Percentiles rank a stretch among this genome's conserved stretches.
phyloP scores from a whole-genome alignment of 192 early-diverging fungal genomes.

The Dissophora ornata region DNA sequence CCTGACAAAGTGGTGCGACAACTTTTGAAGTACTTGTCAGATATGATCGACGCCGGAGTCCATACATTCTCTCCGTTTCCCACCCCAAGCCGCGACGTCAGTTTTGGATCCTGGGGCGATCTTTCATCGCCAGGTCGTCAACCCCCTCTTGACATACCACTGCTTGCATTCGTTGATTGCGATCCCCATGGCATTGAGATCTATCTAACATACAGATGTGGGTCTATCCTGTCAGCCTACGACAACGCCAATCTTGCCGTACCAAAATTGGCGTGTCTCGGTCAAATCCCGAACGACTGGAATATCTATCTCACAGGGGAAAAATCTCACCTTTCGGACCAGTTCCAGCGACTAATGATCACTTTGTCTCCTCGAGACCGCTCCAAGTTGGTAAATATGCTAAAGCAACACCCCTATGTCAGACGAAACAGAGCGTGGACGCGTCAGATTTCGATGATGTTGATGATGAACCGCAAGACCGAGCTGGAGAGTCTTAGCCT shows the following conservation, averaged over 20 bases:
- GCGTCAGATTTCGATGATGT: constrained; percentile 28
- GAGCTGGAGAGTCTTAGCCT: constrained; percentile 37
- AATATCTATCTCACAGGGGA: background rate
- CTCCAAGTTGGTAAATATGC: constrained; percentile 9
- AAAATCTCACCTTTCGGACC: background rate
- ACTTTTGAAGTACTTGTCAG: constrained; percentile 13
- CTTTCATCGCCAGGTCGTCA: background rate
- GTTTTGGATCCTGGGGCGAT: no score
- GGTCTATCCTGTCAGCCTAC: constrained; percentile 34
- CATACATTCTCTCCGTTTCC: background rate
- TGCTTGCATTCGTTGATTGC: constrained; percentile 39
- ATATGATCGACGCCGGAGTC: constrained; percentile 22
- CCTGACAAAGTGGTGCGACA: constrained; percentile 23
- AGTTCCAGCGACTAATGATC: constrained; percentile 7
- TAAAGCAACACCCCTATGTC: constrained; percentile 33
- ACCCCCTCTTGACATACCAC: constrained; percentile 10
- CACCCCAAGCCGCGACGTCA: no score
- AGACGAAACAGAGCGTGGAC: background rate
- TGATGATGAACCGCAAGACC: constrained; percentile 30
- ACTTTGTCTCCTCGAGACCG: constrained; percentile 24
- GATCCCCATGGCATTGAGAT: constrained; percentile 46
- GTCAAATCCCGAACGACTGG: constrained; percentile 40
- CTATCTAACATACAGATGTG: constrained; percentile 34
- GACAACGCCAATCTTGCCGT: constrained; percentile 47
- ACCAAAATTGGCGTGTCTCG: constrained; percentile 17